Percentiles rank a stretch among this genome's conserved stretches.
These are phyloP conservation scores for Saccharomycopsis amapae DNA, from an alignment of 805 yeast genomes.

Conservation along the genomic window DNA sequence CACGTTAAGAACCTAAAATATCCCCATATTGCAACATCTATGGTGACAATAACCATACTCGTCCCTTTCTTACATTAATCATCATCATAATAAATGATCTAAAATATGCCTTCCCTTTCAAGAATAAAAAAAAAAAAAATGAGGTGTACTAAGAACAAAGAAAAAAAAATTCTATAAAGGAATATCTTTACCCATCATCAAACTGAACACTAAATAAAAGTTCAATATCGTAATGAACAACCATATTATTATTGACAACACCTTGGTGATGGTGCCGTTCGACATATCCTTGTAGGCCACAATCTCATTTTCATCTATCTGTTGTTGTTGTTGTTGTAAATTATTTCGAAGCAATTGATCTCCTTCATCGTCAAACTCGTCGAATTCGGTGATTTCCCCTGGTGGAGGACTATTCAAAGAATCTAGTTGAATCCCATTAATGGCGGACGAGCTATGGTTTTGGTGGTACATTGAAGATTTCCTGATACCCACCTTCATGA, in stretches of 20 bases:
- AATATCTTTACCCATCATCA: slow-evolving; percentile 31
- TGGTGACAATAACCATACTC: too few species aligned
- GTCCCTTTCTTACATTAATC: too few species aligned
- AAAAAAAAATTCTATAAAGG: slow-evolving; percentile 1
- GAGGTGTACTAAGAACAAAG: not conserved
- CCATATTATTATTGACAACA: slow-evolving; percentile 58
- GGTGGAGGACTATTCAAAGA: too few species aligned
- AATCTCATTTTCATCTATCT: not conserved
- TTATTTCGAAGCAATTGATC: not conserved
- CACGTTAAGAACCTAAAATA: too few species aligned
- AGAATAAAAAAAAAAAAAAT: not conserved
- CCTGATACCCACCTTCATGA: slow-evolving; percentile 45
- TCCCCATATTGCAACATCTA: too few species aligned
- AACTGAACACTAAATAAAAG: slow-evolving; percentile 48
- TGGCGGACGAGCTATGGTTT: not conserved
- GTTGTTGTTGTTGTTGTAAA: too few species aligned
- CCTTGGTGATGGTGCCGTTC: slow-evolving; percentile 40
- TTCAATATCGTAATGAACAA: slow-evolving; percentile 59
- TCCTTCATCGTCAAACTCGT: not conserved
- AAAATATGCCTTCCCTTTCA: too few species aligned
- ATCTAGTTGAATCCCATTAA: not conserved
- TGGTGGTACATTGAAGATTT: slow-evolving; percentile 9
- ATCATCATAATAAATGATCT: too few species aligned
- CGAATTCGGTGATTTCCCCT: too few species aligned
- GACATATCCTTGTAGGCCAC: slow-evolving; percentile 34